These are phyloP conservation scores for Claviceps sp. DNA, from an alignment of 2,329 filamentous ascomycete genomes.

Conservation along the genomic window DNA sequence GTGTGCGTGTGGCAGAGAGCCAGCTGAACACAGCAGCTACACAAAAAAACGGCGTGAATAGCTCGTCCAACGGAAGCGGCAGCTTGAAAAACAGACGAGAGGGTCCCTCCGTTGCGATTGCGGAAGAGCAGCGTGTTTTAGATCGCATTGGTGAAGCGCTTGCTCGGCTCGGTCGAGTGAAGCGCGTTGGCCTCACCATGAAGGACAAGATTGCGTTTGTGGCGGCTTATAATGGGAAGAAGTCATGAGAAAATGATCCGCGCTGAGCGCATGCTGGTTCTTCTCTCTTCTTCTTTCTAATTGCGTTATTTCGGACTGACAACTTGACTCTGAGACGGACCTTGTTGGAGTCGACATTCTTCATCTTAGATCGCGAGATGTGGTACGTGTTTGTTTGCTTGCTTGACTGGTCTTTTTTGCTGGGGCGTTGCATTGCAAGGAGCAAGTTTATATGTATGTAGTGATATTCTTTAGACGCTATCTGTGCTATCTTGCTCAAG, in stretches of 20 bases:
- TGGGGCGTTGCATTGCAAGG: slow-evolving; percentile 12
- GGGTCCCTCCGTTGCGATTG: slow-evolving; percentile 17
- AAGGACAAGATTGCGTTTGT: slow-evolving; percentile 76
- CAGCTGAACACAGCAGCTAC: slow-evolving; percentile 39
- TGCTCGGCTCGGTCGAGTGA: slow-evolving; percentile 75
- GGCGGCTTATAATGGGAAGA: slow-evolving; percentile 43
- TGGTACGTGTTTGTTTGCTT: not conserved
- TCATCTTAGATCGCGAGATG: not conserved
- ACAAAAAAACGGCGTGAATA: slow-evolving; percentile 20
- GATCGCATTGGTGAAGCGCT: slow-evolving; percentile 75
- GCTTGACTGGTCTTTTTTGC: not conserved
- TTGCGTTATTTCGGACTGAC: not conserved
- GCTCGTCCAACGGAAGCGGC: slow-evolving; percentile 10
- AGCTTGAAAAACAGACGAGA: slow-evolving; percentile 16
- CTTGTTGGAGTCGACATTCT: too few relatives aligned
- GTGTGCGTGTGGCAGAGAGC: slow-evolving; percentile 76
- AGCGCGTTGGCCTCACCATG: slow-evolving; percentile 74
- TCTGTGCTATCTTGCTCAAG: too few relatives aligned
- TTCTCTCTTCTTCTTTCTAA: not conserved
- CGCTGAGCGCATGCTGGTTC: not conserved
- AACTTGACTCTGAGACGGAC: not conserved
- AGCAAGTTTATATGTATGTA: slow-evolving; percentile 4
- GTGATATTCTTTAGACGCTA: not conserved
- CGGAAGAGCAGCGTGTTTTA: slow-evolving; percentile 55
- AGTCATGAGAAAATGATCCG: slow-evolving; percentile 12